phyloP scores from a whole-genome alignment of 2,329 filamentous ascomycete species.

The Fusarium continuum region DNA sequence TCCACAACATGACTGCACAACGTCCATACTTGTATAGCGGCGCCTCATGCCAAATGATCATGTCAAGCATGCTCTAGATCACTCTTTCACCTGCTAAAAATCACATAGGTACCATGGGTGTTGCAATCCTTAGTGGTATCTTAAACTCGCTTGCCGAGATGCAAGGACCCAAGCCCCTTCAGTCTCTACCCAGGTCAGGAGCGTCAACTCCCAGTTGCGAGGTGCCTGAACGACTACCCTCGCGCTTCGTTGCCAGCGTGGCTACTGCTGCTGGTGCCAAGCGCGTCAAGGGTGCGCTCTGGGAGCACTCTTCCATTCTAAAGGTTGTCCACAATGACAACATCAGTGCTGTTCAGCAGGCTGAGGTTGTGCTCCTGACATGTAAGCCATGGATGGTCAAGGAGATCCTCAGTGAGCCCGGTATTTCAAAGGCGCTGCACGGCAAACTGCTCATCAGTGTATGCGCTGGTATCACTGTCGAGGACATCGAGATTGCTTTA shows the following conservation, averaged over 20 bases:
- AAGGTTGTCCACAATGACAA: slow-evolving; percentile 78
- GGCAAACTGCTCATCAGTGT: slow-evolving; percentile 87
- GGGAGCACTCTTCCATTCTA: slow-evolving; percentile 68
- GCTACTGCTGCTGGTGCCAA: slow-evolving; percentile 74
- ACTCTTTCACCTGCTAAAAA: slow-evolving; percentile 14
- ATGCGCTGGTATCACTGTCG: slow-evolving; percentile 76
- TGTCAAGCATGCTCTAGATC: not conserved
- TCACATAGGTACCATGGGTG: slow-evolving; percentile 78
- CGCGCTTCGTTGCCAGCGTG: slow-evolving; percentile 83
- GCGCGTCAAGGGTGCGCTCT: slow-evolving; percentile 72
- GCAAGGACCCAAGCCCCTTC: slow-evolving; percentile 57
- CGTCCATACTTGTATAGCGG: not conserved
- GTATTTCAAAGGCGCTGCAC: slow-evolving; percentile 75
- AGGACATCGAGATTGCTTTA: slow-evolving; percentile 72
- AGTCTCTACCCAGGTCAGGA: slow-evolving; percentile 52
- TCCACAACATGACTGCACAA: not conserved
- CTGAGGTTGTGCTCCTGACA: slow-evolving; percentile 78
- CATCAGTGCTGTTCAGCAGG: slow-evolving; percentile 69
- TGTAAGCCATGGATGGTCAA: slow-evolving; percentile 83
- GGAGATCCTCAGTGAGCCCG: slow-evolving; percentile 71
- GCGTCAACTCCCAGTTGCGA: slow-evolving; percentile 57
- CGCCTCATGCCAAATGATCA: not conserved
- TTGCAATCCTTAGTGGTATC: slow-evolving; percentile 83
- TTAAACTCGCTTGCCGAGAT: slow-evolving; percentile 72
- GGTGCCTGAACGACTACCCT: slow-evolving; percentile 68